Conservation (phyloP, 2,329 filamentous ascomycete genomes). For the Aureobasidium sp. region DNA sequence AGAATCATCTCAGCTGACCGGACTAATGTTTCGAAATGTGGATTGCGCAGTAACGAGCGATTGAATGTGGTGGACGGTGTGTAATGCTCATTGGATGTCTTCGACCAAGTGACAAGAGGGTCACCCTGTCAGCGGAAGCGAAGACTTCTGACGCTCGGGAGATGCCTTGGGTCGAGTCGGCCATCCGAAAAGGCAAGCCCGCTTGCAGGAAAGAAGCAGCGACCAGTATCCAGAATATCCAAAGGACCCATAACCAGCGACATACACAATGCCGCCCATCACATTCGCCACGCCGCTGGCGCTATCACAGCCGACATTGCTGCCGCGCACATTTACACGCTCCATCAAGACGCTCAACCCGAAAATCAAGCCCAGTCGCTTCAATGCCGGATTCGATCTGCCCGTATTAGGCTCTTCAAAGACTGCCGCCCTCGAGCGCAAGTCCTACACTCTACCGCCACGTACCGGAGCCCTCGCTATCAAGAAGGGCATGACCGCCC, state of each 20-base stretch:
- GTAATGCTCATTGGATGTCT: neutral
- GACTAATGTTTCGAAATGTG: neutral
- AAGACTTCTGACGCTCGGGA: conserved; percentile 11
- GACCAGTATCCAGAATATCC: neutral
- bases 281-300: conserved; percentile 6
- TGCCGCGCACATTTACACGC: conserved; percentile 27
- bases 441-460: conserved; percentile 50
- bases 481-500: conserved; percentile 93
- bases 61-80: neutral
- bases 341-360: conserved; percentile 53
- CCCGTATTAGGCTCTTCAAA: conserved; percentile 49
- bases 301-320: neutral
- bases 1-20: neutral
- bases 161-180: neutral
- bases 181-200: conserved; percentile 4
- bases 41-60: neutral
- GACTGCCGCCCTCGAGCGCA: conserved; percentile 53
- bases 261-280: conserved; percentile 4
- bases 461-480: conserved; percentile 76
- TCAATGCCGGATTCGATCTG: conserved; percentile 45
- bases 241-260: neutral
- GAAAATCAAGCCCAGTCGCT: conserved; percentile 44
- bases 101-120: neutral
- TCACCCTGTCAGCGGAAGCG: neutral
- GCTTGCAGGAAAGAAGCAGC: neutral